These are phyloP conservation scores for Cercospora sesami DNA, from an alignment of 2,329 filamentous ascomycete genomes.

Conservation along the genomic window DNA sequence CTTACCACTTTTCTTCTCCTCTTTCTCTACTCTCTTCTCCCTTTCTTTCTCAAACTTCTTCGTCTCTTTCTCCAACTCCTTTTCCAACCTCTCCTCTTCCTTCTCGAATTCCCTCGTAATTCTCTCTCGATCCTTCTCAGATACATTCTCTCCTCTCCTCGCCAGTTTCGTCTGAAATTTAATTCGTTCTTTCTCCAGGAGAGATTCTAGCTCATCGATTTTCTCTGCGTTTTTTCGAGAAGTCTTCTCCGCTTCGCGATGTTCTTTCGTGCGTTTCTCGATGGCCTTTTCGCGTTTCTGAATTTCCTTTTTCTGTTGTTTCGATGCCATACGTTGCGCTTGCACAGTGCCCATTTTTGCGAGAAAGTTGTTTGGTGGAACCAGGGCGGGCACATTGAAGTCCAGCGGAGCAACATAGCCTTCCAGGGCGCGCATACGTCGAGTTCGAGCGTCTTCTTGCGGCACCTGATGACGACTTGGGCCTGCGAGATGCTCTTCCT, in stretches of 20 bases:
- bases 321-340: conserved; percentile 25
- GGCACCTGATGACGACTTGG: neutral
- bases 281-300: conserved; percentile 14
- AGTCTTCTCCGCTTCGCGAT: conserved; percentile 7
- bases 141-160: conserved; percentile 4
- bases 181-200: conserved; percentile 20
- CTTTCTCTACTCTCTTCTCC: conserved; percentile 17
- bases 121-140: conserved; percentile 9
- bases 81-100: conserved; percentile 16
- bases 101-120: conserved; percentile 16
- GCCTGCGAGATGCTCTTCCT: neutral
- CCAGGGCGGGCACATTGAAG: conserved; percentile 26
- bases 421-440: conserved; percentile 26
- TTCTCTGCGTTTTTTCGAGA: conserved; percentile 22
- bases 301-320: conserved; percentile 26
- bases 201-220: conserved; percentile 15
- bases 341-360: conserved; percentile 25
- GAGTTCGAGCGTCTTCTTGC: conserved; percentile 26
- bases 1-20: neutral
- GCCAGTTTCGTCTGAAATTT: conserved; percentile 6
- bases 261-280: conserved; percentile 19
- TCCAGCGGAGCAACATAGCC: conserved; percentile 28
- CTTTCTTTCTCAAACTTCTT: conserved; percentile 18
- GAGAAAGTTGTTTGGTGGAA: conserved; percentile 19
- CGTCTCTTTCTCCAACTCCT: conserved; percentile 17